Percentiles rank a stretch among this genome's conserved stretches.
phyloP scores from a whole-genome alignment of 768 basidiomycete species.

The Naematelia encephala region DNA sequence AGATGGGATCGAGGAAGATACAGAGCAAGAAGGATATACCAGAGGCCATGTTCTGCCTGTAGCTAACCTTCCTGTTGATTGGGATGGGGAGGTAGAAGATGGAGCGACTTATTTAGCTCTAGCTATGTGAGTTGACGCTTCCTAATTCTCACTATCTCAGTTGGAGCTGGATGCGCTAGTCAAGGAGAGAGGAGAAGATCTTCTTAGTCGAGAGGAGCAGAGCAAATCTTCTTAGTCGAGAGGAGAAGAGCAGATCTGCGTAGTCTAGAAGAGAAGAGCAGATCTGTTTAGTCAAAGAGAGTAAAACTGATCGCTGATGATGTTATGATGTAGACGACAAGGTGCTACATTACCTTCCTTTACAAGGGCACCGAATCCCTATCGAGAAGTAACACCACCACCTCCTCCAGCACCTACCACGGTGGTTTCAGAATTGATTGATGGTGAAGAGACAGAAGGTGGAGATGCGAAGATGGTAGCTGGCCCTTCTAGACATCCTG shows the following conservation, averaged over 20 bases:
- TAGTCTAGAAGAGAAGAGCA: no score
- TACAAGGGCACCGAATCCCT: constrained; percentile 25
- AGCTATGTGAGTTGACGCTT: constrained; percentile 12
- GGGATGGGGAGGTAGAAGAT: constrained; percentile 44
- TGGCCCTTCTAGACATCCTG: constrained; percentile 38
- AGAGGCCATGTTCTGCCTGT: constrained; percentile 49
- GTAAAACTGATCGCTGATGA: no score
- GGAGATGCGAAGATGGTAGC: no score
- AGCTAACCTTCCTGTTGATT: constrained; percentile 45
- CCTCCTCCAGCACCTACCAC: neutral
- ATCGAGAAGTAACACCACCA: neutral
- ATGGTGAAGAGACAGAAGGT: neutral
- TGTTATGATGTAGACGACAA: no score
- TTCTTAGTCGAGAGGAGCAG: no score
- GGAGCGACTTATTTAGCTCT: constrained; percentile 50
- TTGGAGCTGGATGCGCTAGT: no score
- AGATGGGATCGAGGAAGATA: constrained; percentile 1
- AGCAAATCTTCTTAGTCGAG: no score
- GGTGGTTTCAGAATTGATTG: neutral
- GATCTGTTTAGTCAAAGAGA: no score
- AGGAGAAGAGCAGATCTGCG: no score
- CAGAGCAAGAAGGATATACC: constrained; percentile 5
- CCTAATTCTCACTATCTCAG: no score
- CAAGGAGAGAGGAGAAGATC: no score
- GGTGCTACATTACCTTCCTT: constrained; percentile 24